Evolutionary conservation across 2,329 filamentous ascomycete genomes (phyloP), one percentile per base, ranked within the genome.

Genomic region (Claviceps fusiformis): DNA sequence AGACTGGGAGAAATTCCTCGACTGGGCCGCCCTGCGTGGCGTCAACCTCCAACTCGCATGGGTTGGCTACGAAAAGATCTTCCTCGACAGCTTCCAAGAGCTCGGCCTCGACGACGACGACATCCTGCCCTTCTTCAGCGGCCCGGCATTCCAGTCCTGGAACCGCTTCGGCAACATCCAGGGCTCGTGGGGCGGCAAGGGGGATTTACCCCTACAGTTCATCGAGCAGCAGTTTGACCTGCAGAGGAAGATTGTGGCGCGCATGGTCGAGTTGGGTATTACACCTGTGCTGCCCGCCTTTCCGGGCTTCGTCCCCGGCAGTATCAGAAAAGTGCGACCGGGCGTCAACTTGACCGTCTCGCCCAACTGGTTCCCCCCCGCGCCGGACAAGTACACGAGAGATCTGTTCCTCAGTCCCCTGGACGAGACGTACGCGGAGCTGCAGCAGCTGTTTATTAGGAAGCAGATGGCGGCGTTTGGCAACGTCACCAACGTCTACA

Each of bases 151-250:
- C 55, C 73, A 75, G 56, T 67, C 75, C 11, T 79, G 75, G 75
- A 78, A 78, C 58, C 71, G 74, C n/a, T 74, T 79, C 55, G 76
- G 75, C 10, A 79, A 79, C 58, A 77, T 76, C 19, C 74, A 77
- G 58, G 71, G 73, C 8, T 75, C 73, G 1, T 78, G 75, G 76
- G 70, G 69, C 39, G 72, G 70, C 37, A 47, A 52, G 35, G 59
- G 59, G 6, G 63, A 70, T 2, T 59, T 78, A 13, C 72, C 75
- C 4, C 57, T 66, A 31, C 59, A 65, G 33, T 79, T 75, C 73
- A 72, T 77, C 55, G 67, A 77, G 27, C 56, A 63, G 41, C 76
- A 78, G 60, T 76, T 73, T 53, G 68, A 65, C 5, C 61, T 78
- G 46, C 73, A 77, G 60, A 72, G 74, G 61, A 69, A 73, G 58